Base-by-base conservation (phyloP, 2,329 filamentous ascomycete species). In the Fusarium stilboides region DNA sequence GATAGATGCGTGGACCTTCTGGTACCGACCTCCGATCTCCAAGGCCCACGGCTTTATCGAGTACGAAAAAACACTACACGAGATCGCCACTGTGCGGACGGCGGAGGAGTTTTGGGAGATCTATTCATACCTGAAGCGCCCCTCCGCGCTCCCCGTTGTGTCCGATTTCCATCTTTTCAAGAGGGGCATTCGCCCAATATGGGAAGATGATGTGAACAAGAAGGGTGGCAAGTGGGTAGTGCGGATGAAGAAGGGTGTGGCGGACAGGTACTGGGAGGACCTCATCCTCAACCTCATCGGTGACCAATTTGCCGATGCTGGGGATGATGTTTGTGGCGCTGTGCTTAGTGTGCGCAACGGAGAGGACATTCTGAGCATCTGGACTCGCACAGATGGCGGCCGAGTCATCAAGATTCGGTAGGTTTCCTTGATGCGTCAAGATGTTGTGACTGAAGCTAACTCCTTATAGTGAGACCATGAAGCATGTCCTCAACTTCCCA, bases 161-260 rank as follows among this genome's bases (percentile, higher is more conserved):
- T 98, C 94, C 24, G 96, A 99, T 81, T 99, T 98, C 78, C 96
- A 99, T 79, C 91, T 99, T 63, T 99, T 99, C 85, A 97, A 96
- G 81, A 94, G 96, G 77, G 95, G 94, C 56, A 94, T 99, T 65
- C 90, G 96, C 64, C 96, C 96, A 22, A 96, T 99, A 74, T 99
- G 96, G 96, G 96, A 99, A 80, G 96, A 99, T 74, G 94, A 97
- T 46, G 94, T 97, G 78, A 99, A 99, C 83, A 96, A 94, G 80
- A 92, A 91, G 72, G 96, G 96, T 56, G 96, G 96, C 52, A 99
- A 99, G 83, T 99, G 95, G 95, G 94, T 98, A 70, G 91, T 99
- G 78, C 88, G 95, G 71, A 84, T 99, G 78, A 98, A 97, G 88
- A 99, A 99, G 85, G 96, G 96, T 26, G 93, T 99, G 20, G 93